These are phyloP conservation scores for Kodamaea sp. DNA, from an alignment of 1,139 yeast genomes.

Conservation along the genomic window DNA sequence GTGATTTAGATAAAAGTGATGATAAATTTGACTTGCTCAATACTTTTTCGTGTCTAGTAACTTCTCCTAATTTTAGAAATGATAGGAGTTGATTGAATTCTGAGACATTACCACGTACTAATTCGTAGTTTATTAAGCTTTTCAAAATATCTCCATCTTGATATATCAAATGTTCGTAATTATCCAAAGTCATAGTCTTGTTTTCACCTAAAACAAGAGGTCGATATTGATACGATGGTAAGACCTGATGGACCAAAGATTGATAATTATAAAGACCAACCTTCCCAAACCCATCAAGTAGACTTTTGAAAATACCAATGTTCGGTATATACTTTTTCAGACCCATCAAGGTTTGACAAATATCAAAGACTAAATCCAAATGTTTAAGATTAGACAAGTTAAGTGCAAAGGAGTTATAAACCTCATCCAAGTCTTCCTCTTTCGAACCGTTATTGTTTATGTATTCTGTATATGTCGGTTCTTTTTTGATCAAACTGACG, in stretches of 20 bases:
- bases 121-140: conserved; percentile 27
- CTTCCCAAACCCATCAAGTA: conserved; percentile 26
- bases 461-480: neutral
- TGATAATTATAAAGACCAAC: conserved; percentile 24
- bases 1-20: conserved; percentile 28
- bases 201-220: conserved; percentile 21
- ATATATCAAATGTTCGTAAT: conserved; percentile 16
- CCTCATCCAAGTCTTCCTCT: conserved; percentile 2
- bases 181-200: conserved; percentile 24
- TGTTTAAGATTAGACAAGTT: conserved; percentile 13
- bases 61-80: conserved; percentile 29
- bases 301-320: conserved; percentile 19
- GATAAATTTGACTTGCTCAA: conserved; percentile 19
- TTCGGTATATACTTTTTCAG: conserved; percentile 24
- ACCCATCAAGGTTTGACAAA: conserved; percentile 19
- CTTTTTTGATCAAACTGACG: neutral
- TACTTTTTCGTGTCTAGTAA: conserved; percentile 23
- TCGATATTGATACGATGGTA: conserved; percentile 22
- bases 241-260: conserved; percentile 23
- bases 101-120: conserved; percentile 16
- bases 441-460: neutral
- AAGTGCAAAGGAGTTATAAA: conserved; percentile 2
- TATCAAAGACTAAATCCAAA: conserved; percentile 19
- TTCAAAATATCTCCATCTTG: conserved; percentile 28
- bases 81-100: conserved; percentile 26